Evolutionary conservation across 768 basidiomycete species (phyloP).

Genomic region (Tylopilus intermedius): DNA sequence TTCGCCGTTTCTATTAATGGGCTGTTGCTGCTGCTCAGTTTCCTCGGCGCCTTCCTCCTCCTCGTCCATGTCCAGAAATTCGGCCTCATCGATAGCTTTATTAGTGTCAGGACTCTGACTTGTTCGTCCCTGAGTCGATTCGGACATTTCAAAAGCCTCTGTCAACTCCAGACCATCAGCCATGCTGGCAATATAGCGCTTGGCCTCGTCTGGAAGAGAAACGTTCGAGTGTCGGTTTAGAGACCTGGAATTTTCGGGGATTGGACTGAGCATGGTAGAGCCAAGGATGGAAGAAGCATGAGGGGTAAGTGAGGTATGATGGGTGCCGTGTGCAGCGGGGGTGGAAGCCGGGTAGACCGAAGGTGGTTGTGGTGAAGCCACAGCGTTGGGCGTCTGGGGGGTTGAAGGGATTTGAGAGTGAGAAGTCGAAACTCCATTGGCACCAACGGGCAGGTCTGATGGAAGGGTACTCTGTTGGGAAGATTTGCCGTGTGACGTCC

Average conservation of each 20-base stretch:
- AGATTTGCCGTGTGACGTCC: conserved; percentile 2
- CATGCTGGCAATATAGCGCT: conserved; percentile 65
- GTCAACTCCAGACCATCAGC: conserved; percentile 42
- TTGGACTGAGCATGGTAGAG: conserved; percentile 19
- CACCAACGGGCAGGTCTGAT: background rate
- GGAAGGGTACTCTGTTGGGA: conserved; percentile 7
- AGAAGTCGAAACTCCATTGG: background rate
- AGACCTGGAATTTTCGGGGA: conserved; percentile 31
- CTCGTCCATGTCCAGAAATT: conserved; percentile 61
- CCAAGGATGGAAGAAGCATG: conserved; percentile 19
- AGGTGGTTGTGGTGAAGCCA: conserved; percentile 12
- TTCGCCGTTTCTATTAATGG: conserved; percentile 23
- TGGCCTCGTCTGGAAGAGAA: conserved; percentile 73
- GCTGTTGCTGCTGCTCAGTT: conserved; percentile 9
- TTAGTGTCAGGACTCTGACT: background rate
- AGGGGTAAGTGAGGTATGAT: conserved; percentile 13
- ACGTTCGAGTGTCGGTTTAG: conserved; percentile 62
- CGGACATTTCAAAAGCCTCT: background rate
- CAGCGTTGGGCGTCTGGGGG: conserved; percentile 21
- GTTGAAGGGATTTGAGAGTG: conserved; percentile 6
- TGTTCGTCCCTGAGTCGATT: background rate
- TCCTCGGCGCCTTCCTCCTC: conserved; percentile 29
- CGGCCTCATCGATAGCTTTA: conserved; percentile 32
- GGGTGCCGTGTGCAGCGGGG: conserved; percentile 13
- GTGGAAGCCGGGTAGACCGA: conserved; percentile 5